Conservation (phyloP, 352 stramenopile species). For the Globisporangium mamillatum region DNA sequence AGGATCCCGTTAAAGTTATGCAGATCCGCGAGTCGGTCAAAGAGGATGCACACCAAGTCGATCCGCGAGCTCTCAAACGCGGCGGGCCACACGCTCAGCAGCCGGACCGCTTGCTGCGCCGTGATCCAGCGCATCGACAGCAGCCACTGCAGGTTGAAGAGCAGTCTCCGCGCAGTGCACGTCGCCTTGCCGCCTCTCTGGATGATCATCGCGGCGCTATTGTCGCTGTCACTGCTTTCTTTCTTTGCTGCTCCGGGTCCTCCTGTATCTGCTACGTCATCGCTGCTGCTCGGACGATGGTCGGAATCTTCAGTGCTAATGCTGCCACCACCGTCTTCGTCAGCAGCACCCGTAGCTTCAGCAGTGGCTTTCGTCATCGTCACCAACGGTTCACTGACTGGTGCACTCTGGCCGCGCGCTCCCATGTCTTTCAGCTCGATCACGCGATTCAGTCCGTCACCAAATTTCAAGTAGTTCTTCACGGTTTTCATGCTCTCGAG, state of each 20-base stretch:
- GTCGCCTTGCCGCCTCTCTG: slow-evolving; percentile 32
- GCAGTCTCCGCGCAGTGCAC: slow-evolving; percentile 50
- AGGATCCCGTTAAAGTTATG: slow-evolving; percentile 69
- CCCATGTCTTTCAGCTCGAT: slow-evolving; percentile 30
- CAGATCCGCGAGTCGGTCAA: slow-evolving; percentile 63
- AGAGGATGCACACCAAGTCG: slow-evolving; percentile 67
- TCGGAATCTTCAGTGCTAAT: not conserved
- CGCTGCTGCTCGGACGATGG: slow-evolving; percentile 3
- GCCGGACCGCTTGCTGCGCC: slow-evolving; percentile 46
- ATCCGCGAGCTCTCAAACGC: slow-evolving; percentile 45
- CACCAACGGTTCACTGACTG: slow-evolving; percentile 3
- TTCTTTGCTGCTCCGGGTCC: slow-evolving; percentile 7
- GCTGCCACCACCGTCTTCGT: not conserved
- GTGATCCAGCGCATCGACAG: slow-evolving; percentile 70
- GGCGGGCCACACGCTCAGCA: slow-evolving; percentile 49
- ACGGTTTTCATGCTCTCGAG: slow-evolving; percentile 64
- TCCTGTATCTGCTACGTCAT: slow-evolving; percentile 5
- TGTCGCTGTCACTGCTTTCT: slow-evolving; percentile 23
- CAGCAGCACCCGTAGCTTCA: not conserved
- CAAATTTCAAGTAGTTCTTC: slow-evolving; percentile 61
- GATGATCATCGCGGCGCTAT: slow-evolving; percentile 27
- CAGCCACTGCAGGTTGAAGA: slow-evolving; percentile 75
- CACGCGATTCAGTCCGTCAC: slow-evolving; percentile 42
- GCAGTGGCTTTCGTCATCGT: not conserved
- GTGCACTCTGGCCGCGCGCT: not conserved